These are phyloP conservation scores for Candida tunisiensis DNA, from an alignment of 1,139 yeast species.

Conservation along the genomic window DNA sequence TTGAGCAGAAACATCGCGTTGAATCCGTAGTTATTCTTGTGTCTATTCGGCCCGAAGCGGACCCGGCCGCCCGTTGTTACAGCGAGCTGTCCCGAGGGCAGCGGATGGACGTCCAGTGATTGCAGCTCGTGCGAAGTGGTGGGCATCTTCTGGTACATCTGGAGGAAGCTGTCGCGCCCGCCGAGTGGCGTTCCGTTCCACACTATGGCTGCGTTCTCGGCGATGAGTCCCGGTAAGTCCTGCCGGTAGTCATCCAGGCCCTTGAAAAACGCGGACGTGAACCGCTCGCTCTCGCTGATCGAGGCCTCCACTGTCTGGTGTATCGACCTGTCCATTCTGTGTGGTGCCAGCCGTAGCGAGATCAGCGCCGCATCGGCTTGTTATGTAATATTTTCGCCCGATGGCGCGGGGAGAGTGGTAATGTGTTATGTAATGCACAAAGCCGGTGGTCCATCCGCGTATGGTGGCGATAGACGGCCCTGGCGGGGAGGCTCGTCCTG, in stretches of 20 bases:
- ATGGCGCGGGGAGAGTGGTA: neutral
- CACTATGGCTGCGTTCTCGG: slow-evolving; percentile 16
- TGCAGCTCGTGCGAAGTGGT: slow-evolving; percentile 15
- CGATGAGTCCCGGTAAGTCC: slow-evolving; percentile 10
- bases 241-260: slow-evolving; percentile 13
- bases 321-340: neutral
- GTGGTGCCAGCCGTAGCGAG: neutral
- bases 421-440: neutral
- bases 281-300: slow-evolving; percentile 4
- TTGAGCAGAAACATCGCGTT: slow-evolving; percentile 15
- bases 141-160: slow-evolving; percentile 16
- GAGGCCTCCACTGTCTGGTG: neutral
- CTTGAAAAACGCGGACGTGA: slow-evolving; percentile 10
- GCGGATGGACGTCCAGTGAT: slow-evolving; percentile 19
- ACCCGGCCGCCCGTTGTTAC: slow-evolving; percentile 16
- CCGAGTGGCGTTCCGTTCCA: slow-evolving; percentile 24
- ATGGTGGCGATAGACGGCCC: too few species aligned
- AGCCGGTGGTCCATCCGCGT: too few species aligned
- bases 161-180: slow-evolving; percentile 18
- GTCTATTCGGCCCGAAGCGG: slow-evolving; percentile 14
- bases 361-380: neutral
- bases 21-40: slow-evolving; percentile 15
- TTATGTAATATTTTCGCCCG: neutral
- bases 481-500: too few species aligned
- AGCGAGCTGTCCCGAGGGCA: slow-evolving; percentile 12